A percentile compares a stretch with the other conserved stretches of the same genome.
Conservation (phyloP, 2,329 filamentous ascomycete genomes). For the Exophiala oligosperma region DNA sequence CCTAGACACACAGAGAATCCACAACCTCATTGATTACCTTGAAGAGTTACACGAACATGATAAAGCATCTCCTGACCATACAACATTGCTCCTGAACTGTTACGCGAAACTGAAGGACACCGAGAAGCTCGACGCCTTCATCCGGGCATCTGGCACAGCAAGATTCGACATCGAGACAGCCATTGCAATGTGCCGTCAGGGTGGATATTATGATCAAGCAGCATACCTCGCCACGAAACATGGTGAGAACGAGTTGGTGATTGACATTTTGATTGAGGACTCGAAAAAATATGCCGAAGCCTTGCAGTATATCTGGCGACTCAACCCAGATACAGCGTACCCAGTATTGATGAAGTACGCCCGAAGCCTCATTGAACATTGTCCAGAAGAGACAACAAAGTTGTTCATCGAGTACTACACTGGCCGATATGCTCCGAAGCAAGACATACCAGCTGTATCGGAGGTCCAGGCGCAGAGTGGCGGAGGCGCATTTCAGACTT, state of each 20-base stretch:
- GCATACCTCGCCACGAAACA: conserved; percentile 94
- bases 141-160: conserved; percentile 89
- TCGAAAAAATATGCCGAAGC: conserved; percentile 88
- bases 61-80: conserved; percentile 91
- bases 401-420: conserved; percentile 96
- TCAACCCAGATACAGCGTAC: conserved; percentile 81
- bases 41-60: conserved; percentile 95
- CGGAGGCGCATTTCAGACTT: conserved; percentile 78
- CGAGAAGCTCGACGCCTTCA: conserved; percentile 92
- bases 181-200: conserved; percentile 95
- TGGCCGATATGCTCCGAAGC: conserved; percentile 73
- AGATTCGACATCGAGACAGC: conserved; percentile 97
- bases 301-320: conserved; percentile 83
- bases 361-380: conserved; percentile 83
- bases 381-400: conserved; percentile 76
- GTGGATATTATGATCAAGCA: conserved; percentile 94
- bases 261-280: conserved; percentile 94
- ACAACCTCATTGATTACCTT: conserved; percentile 94
- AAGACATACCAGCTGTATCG: conserved; percentile 57
- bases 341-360: conserved; percentile 93
- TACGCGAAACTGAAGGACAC: conserved; percentile 98
- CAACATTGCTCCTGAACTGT: conserved; percentile 90
- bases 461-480: conserved; percentile 53
- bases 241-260: conserved; percentile 87
- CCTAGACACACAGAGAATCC: conserved; percentile 93